Evolutionary conservation across 2,329 filamentous ascomycete genomes (phyloP).

Genomic region (Cadophora luteo-olivacea): DNA sequence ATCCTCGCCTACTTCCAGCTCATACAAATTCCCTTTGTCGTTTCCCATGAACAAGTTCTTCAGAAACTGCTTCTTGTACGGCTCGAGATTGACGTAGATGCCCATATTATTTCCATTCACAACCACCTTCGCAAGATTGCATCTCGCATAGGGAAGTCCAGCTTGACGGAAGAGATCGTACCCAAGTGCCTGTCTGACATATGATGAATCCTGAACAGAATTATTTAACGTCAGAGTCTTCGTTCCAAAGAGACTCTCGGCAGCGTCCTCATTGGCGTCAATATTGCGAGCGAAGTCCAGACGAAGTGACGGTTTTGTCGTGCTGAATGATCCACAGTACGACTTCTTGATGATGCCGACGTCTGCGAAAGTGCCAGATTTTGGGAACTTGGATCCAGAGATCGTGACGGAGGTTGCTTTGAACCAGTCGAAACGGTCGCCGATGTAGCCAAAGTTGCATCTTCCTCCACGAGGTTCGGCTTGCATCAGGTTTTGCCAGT

Average conservation of each 20-base stretch:
- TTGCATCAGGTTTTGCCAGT: background rate
- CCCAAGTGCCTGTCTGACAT: slow-evolving; percentile 6
- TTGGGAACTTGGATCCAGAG: slow-evolving; percentile 8
- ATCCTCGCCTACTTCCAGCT: slow-evolving; percentile 16
- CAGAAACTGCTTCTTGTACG: slow-evolving; percentile 20
- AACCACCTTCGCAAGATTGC: slow-evolving; percentile 7
- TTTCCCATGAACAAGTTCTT: slow-evolving; percentile 15
- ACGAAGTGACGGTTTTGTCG: slow-evolving; percentile 16
- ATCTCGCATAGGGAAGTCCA: slow-evolving; percentile 6
- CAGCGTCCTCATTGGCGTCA: slow-evolving; percentile 5
- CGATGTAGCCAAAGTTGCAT: slow-evolving; percentile 17
- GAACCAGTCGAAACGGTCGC: slow-evolving; percentile 21
- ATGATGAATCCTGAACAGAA: slow-evolving; percentile 9
- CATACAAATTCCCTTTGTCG: slow-evolving; percentile 16
- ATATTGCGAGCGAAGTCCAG: slow-evolving; percentile 15
- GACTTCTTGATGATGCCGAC: slow-evolving; percentile 21
- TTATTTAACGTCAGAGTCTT: slow-evolving; percentile 20
- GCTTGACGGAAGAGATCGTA: slow-evolving; percentile 17
- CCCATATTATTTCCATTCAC: slow-evolving; percentile 17
- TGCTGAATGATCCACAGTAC: slow-evolving; percentile 20
- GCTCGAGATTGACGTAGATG: slow-evolving; percentile 16
- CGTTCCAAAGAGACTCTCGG: slow-evolving; percentile 15
- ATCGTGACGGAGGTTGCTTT: slow-evolving; percentile 18
- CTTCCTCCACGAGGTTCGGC: background rate
- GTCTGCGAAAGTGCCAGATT: background rate